phyloP scores from a whole-genome alignment of 73 alveolate genomes.

The Tetrahymena malaccensis region DNA sequence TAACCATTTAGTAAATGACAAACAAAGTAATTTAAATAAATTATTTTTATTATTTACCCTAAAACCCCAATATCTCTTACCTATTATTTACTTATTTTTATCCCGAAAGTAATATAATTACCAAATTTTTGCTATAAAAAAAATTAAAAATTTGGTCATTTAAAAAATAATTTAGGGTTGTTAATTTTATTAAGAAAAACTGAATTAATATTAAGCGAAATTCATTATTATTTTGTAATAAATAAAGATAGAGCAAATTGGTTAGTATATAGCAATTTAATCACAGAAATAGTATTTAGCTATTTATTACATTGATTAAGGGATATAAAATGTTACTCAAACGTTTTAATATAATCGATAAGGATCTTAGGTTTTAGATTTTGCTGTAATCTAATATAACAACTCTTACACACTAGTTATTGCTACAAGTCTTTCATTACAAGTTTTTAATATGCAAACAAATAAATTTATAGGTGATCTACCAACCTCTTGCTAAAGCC shows the following conservation, averaged over 20 bases:
- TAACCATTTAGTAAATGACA: neutral
- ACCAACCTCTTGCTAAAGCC: neutral
- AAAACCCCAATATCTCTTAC: too few species aligned
- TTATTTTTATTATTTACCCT: too few species aligned
- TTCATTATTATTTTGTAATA: too few species aligned
- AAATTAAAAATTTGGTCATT: too few species aligned
- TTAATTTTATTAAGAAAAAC: too few species aligned
- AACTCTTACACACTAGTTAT: neutral
- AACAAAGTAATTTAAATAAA: neutral
- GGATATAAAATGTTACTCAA: neutral
- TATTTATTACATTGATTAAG: neutral
- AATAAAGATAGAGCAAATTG: neutral
- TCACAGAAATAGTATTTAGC: neutral
- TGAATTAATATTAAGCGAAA: neutral
- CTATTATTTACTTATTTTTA: too few species aligned
- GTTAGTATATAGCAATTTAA: neutral
- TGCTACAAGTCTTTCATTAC: neutral
- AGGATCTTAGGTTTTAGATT: neutral
- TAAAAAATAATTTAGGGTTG: too few species aligned
- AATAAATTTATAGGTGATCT: neutral
- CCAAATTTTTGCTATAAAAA: too few species aligned
- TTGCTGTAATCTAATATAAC: neutral
- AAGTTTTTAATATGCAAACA: neutral
- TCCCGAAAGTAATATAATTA: too few species aligned
- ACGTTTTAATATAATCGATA: neutral